Percentiles rank a stretch among this genome's conserved stretches.
phyloP scores from a whole-genome alignment of 108 stramenopile genomes.

The Aurantiochytrium sp. region DNA sequence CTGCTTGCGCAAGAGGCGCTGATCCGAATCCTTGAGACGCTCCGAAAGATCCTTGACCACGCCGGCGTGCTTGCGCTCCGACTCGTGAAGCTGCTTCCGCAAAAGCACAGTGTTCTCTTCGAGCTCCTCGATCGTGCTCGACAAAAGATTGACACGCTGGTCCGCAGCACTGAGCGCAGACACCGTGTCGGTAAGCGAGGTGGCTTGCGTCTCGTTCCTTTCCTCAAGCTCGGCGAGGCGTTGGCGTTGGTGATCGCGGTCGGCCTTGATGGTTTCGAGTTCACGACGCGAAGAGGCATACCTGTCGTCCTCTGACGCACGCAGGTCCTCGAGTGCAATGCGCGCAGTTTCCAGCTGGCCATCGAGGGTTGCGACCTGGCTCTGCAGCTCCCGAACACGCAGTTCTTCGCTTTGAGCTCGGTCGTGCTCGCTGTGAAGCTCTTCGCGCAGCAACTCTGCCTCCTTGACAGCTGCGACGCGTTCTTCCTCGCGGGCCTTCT shows the following conservation, averaged over 20 bases:
- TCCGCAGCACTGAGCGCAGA: neutral
- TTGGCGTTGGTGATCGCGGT: neutral
- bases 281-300: neutral
- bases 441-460: neutral
- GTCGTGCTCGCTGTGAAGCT: neutral
- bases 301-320: neutral
- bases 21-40: neutral
- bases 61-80: neutral
- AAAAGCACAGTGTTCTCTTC: neutral
- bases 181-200: neutral
- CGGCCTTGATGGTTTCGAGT: neutral
- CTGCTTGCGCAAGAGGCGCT: neutral
- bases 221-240: neutral
- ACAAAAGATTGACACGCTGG: neutral
- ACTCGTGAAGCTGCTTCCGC: neutral
- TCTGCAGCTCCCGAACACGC: neutral
- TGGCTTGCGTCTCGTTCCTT: neutral
- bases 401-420: neutral
- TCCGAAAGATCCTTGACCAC: slow-evolving; percentile 4
- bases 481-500: neutral
- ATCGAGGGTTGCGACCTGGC: neutral
- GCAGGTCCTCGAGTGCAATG: neutral
- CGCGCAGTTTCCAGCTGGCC: neutral
- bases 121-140: neutral
- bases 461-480: neutral